A percentile compares a stretch with the other conserved stretches of the same genome.
Conservation (phyloP, 352 stramenopile species). For the Globisporangium nodosum region DNA sequence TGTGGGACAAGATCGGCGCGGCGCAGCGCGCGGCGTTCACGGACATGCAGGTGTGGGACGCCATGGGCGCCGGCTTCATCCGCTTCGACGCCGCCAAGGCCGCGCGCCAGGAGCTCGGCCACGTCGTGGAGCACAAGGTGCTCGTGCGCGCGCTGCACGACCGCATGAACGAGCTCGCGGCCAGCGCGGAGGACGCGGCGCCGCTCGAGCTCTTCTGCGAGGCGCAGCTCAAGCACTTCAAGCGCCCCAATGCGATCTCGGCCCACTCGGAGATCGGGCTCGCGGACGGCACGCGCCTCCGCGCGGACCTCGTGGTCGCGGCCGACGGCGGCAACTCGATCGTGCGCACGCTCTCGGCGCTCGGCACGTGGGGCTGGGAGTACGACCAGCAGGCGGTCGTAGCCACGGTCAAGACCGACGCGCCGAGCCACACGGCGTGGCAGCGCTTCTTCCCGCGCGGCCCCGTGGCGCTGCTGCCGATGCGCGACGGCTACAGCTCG, state of each 20-base stretch:
- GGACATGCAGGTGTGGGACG: slow-evolving; percentile 90
- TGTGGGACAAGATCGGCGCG: slow-evolving; percentile 69
- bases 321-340: slow-evolving; percentile 89
- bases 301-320: slow-evolving; percentile 77
- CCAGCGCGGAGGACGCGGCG: slow-evolving; percentile 30
- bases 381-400: slow-evolving; percentile 92
- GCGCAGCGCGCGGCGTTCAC: slow-evolving; percentile 65
- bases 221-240: slow-evolving; percentile 80
- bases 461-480: slow-evolving; percentile 84
- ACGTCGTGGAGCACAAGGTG: slow-evolving; percentile 86
- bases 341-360: slow-evolving; percentile 74
- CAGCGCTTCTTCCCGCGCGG: slow-evolving; percentile 89
- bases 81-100: slow-evolving; percentile 77
- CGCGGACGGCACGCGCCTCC: slow-evolving; percentile 66
- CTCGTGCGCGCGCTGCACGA: slow-evolving; percentile 83
- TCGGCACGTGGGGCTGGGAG: slow-evolving; percentile 89
- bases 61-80: slow-evolving; percentile 85
- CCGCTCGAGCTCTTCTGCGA: slow-evolving; percentile 71
- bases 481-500: slow-evolving; percentile 87
- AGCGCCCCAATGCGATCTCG: slow-evolving; percentile 38
- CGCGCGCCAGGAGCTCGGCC: slow-evolving; percentile 56
- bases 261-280: slow-evolving; percentile 55
- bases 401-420: slow-evolving; percentile 85
- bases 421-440: slow-evolving; percentile 81
- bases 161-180: slow-evolving; percentile 71